Base-by-base conservation (phyloP, 208 protist species). In the Borovskyia barvae region DNA sequence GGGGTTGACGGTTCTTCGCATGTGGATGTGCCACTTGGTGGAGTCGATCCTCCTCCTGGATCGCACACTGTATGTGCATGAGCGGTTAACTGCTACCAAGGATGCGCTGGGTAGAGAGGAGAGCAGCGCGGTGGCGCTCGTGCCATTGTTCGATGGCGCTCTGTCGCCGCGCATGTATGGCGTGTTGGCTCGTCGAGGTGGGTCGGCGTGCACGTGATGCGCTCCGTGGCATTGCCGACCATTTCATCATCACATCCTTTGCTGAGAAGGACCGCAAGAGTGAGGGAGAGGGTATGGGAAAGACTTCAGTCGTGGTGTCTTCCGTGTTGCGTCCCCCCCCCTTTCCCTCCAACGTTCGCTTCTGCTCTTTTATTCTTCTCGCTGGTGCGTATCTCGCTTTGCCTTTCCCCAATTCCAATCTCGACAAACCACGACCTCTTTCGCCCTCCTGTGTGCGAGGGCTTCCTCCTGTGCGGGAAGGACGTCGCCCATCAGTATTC, bases 11-110 rank as follows among this genome's bases (percentile, higher is more conserved):
- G 75, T 96, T 26, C 67, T 96, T 33, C 81, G 90, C 12, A 93
- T 90, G 82, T 96, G 90, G 87, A 91, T 92, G 80, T 92, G 82
- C 53, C 90, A 93, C 63, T 61, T 94, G 14, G 73, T 91, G 3
- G 86, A 96, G 63, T 80, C 71, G 11, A 53, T 90, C 1, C 50
- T 96, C 19, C 71, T 96, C 20, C 55, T 94, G 33, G 90, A 96
- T 62, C 75, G 90, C 26, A 36, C 67, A 5, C 66, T 96, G 28
- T 94, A 81, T 64, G 63, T 96, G 39, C 68, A 84, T 33, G 87
- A 96, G 69, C 47, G 52, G 37, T 55, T 80, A 7, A 29, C 49
- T 2, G 15, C 15, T 0, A 3, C 42, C n/a, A 35, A 24, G 4
- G 36, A 20, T 48, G 20, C 41, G 22, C 56, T n/a, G 17, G 4